Percentiles rank a stretch among this genome's conserved stretches.
These are phyloP conservation scores for Arabidopsis arenosa DNA, from an alignment of 345 rosid species.

Conservation along the genomic window DNA sequence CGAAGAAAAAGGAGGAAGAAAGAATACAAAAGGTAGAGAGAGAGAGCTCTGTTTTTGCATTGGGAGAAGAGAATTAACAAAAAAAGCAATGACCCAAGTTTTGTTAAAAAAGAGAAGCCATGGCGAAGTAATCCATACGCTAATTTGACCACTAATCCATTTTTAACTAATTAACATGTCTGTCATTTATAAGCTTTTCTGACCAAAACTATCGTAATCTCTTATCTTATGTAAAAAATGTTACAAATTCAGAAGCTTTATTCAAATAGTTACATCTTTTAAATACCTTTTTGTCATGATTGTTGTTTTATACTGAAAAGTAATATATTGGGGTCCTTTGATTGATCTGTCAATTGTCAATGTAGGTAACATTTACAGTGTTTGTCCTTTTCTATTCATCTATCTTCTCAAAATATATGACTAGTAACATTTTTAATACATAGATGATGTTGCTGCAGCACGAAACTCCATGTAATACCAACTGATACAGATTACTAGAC, in stretches of 20 bases:
- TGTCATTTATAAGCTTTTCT: not conserved
- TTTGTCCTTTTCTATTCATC: slow-evolving; percentile 40
- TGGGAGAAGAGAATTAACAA: slow-evolving; percentile 37
- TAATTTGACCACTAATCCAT: slow-evolving; percentile 18
- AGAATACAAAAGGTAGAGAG: slow-evolving; percentile 30
- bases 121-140: slow-evolving; percentile 38
- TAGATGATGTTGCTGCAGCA: not conserved
- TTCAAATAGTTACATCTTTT: slow-evolving; percentile 10
- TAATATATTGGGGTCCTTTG: slow-evolving; percentile 22
- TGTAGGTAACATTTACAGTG: slow-evolving; percentile 34
- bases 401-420: not conserved
- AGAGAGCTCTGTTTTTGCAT: slow-evolving; percentile 36
- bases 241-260: not conserved
- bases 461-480: slow-evolving; percentile 23
- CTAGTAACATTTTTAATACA: not conserved
- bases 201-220: slow-evolving; percentile 22
- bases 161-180: not conserved
- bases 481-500: slow-evolving; percentile 7
- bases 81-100: not conserved
- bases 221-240: not conserved
- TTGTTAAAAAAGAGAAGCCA: slow-evolving; percentile 30
- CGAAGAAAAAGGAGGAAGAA: slow-evolving; percentile 46
- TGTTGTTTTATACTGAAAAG: slow-evolving; percentile 36
- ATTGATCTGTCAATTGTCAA: slow-evolving; percentile 43
- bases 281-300: slow-evolving; percentile 33